These are phyloP conservation scores for Amaranthus palmeri DNA, from an alignment of 148 eudicot genomes.

Conservation along the genomic window DNA sequence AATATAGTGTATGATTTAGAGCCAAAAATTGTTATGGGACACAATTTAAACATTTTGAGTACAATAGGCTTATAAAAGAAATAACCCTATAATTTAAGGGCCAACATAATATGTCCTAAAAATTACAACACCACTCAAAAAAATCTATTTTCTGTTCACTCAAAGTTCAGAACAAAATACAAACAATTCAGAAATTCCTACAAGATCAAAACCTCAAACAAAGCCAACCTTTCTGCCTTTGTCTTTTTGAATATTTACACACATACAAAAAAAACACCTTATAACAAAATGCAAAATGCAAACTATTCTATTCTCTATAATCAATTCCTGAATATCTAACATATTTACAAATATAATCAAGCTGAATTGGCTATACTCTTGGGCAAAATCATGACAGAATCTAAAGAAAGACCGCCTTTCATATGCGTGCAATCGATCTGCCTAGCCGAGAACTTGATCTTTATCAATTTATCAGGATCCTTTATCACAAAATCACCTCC, in stretches of 20 bases:
- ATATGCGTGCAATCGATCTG: conserved; percentile 92
- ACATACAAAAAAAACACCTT: neutral
- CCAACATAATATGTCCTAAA: no score
- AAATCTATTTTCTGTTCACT: neutral
- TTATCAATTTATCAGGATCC: conserved; percentile 37
- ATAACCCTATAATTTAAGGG: no score
- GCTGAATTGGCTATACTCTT: conserved; percentile 33
- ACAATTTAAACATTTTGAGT: neutral
- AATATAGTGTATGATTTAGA: neutral
- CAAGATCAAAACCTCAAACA: neutral
- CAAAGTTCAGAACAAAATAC: neutral
- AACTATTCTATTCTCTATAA: neutral
- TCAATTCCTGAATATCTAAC: neutral
- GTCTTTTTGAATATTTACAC: conserved; percentile 2
- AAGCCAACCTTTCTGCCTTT: neutral
- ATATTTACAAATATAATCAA: conserved; percentile 22
- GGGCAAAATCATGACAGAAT: conserved; percentile 68
- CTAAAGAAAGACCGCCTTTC: conserved; percentile 79
- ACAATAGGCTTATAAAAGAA: neutral
- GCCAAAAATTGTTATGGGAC: neutral
- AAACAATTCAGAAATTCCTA: neutral
- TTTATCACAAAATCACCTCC: conserved; percentile 65
- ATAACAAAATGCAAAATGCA: neutral
- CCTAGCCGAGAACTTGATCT: conserved; percentile 59
- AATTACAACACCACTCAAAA: no score